Percentiles rank a stretch among this genome's conserved stretches.
Conservation (phyloP, 352 stramenopile genomes). For the Phytophthora pistaciae region DNA sequence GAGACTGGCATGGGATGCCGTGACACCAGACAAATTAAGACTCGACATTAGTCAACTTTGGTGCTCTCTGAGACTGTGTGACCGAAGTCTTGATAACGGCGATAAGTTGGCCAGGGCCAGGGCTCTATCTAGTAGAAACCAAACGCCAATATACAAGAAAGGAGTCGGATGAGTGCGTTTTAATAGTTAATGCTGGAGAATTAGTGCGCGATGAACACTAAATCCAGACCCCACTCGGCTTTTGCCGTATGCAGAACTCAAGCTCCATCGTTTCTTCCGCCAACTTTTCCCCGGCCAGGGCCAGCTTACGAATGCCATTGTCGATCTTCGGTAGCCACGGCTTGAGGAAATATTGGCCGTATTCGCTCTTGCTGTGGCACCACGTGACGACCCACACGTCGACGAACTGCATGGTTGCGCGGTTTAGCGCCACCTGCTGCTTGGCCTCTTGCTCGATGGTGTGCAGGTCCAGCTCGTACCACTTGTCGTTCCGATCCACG, state of each 20-base stretch:
- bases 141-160: too few species aligned
- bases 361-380: conserved; percentile 15
- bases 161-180: too few species aligned
- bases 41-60: neutral
- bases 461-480: conserved; percentile 10
- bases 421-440: conserved; percentile 19
- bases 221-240: conserved; percentile 2
- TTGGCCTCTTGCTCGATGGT: conserved; percentile 8
- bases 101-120: too few species aligned
- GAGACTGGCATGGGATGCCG: conserved; percentile 17
- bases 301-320: neutral
- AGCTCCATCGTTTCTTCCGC: conserved; percentile 1
- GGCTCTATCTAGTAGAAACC: too few species aligned
- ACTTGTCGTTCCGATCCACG: conserved; percentile 10
- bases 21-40: conserved; percentile 21
- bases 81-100: too few species aligned
- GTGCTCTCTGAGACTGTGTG: too few species aligned
- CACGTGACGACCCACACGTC: conserved; percentile 21
- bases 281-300: neutral
- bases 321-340: neutral
- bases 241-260: conserved; percentile 1
- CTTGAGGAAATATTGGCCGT: conserved; percentile 24
- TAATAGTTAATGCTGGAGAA: neutral
- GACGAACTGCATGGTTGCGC: conserved; percentile 11
- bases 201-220: neutral